Base-by-base conservation (phyloP, 495 filamentous ascomycete species). In the Durotheca rogersii region DNA sequence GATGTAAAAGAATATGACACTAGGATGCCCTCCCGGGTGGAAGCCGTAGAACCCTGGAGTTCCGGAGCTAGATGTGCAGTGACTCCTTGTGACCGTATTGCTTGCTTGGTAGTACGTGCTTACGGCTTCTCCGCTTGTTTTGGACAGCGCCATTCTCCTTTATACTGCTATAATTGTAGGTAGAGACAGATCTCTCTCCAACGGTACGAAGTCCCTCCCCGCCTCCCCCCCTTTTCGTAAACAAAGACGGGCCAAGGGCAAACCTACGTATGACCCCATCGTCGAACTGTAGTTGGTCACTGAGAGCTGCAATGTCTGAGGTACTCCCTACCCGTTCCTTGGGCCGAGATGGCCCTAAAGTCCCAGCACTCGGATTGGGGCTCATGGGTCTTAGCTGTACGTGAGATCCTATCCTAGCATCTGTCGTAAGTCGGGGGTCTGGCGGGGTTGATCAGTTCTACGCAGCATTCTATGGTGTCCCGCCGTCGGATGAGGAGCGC, bases 281-380 rank as follows among this genome's bases (percentile, higher is more conserved):
- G 23, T 27, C 23, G 23, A 27, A 27, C 23, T 9, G 4, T 4
- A 27, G 9, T 27, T n/a, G n/a, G n/a, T n/a, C n/a, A 27, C 9
- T 27, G 4, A 27, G 9, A 27, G 9, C 4, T 4, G 23, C 35
- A 0, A 62, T 62, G 60, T 12, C 56, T 32, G 12, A 41, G 47
- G 30, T 27, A 15, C 23, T 58, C n/a, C 54, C 54, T 1, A 34
- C 53, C 27, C 48, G 49, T 33, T 34, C 29, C 20, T 56, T 80
- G 0, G 77, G 77, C 51, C 67, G 63, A 27, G 66, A 76, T 66
- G 78, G 78, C 2, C 73, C 74, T 12, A 33, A 38, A 4, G 65
- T 81, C 7, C 71, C 78, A n/a, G 63, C 70, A 11, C 34, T 81
- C 0, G 78, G 78, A 19, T 69, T 72, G 25, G 77, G 77, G 6